Percentiles rank a stretch among this genome's conserved stretches.
Conservation (phyloP, 257 asterid species). For the Mentha longifolia region DNA sequence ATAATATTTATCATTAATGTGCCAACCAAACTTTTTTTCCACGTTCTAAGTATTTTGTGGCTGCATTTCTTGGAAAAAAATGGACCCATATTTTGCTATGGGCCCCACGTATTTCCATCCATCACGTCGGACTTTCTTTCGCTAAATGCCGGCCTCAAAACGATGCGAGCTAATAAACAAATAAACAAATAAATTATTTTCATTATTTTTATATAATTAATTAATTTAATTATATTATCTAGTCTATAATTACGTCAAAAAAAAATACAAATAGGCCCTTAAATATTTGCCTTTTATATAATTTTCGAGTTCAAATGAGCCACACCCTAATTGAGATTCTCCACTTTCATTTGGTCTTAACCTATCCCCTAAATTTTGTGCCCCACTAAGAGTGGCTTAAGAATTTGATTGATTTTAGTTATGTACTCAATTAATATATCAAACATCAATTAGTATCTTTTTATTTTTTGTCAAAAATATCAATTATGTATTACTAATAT, state of each 20-base stretch:
- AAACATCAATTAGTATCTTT: too few relatives aligned
- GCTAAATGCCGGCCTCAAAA: constrained; percentile 1
- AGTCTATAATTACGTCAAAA: not conserved
- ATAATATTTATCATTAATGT: not conserved
- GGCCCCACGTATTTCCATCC: constrained; percentile 20
- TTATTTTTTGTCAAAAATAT: too few relatives aligned
- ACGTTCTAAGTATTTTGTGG: not conserved
- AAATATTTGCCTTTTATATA: too few relatives aligned
- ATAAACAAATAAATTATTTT: too few relatives aligned
- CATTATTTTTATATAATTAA: not conserved
- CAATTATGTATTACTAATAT: not conserved
- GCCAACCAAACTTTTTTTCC: not conserved
- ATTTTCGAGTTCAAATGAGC: not conserved
- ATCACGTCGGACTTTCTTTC: constrained; percentile 16
- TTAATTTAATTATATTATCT: not conserved
- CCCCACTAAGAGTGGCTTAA: not conserved
- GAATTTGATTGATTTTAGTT: not conserved
- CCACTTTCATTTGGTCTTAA: not conserved
- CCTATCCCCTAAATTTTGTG: not conserved
- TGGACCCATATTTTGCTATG: not conserved
- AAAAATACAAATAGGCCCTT: not conserved
- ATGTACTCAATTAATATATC: not conserved
- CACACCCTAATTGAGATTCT: not conserved
- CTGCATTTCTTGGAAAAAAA: constrained; percentile 4
- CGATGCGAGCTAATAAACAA: not conserved